These are phyloP conservation scores for Chalciporus sp. DNA, from an alignment of 1,284 basidiomycete species.

Conservation along the genomic window DNA sequence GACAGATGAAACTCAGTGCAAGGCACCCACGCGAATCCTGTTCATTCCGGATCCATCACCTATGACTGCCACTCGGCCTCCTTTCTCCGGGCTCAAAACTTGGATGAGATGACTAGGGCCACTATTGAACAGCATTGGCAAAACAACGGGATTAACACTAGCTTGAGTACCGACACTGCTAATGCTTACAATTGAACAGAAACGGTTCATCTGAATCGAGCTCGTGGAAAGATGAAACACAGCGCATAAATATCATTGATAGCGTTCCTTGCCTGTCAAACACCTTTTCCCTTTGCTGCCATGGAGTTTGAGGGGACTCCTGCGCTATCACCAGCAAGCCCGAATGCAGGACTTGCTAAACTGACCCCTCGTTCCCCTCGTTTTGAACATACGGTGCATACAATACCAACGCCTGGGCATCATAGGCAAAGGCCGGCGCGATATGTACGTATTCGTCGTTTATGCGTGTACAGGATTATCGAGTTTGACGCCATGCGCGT, in stretches of 20 bases:
- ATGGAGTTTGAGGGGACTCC: not conserved
- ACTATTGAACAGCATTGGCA: too few species aligned
- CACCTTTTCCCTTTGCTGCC: not conserved
- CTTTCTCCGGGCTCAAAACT: too few species aligned
- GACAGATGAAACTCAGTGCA: too few species aligned
- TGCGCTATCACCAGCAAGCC: not conserved
- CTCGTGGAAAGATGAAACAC: not conserved
- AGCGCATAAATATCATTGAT: not conserved
- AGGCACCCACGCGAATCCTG: too few species aligned
- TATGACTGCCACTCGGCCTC: too few species aligned
- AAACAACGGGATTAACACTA: too few species aligned
- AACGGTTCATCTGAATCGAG: too few species aligned
- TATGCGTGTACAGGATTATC: not conserved
- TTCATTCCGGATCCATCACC: too few species aligned
- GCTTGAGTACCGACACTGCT: too few species aligned
- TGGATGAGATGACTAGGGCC: too few species aligned
- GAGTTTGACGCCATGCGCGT: not conserved
- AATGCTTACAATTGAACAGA: too few species aligned
- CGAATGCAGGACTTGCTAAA: not conserved
- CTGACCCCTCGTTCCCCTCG: slow-evolving; percentile 19
- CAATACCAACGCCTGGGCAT: slow-evolving; percentile 46
- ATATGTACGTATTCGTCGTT: slow-evolving; percentile 40
- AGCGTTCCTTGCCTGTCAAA: too few species aligned
- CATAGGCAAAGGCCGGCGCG: slow-evolving; percentile 38
- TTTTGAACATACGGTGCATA: slow-evolving; percentile 46